These are phyloP conservation scores for Pseudopyrenochaeta lycopersici DNA, from an alignment of 2,329 filamentous ascomycete genomes.

Conservation along the genomic window DNA sequence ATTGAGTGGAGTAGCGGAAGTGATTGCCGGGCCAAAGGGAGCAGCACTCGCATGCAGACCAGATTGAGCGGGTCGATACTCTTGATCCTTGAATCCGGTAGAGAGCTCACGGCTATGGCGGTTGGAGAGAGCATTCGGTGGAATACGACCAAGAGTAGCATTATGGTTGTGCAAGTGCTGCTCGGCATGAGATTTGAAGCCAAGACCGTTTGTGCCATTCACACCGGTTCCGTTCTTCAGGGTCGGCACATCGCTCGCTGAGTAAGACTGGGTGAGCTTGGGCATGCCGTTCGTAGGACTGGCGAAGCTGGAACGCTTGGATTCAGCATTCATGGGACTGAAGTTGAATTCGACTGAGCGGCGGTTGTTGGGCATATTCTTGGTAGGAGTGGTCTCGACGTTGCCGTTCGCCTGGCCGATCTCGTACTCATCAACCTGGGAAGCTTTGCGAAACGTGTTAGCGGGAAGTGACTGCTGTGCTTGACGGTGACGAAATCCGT, in stretches of 20 bases:
- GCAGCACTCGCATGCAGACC: slow-evolving; percentile 81
- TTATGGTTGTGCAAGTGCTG: slow-evolving; percentile 76
- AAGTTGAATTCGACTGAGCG: slow-evolving; percentile 59
- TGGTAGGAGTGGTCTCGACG: slow-evolving; percentile 53
- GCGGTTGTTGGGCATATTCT: slow-evolving; percentile 52
- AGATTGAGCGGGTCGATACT: slow-evolving; percentile 70
- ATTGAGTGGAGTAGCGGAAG: slow-evolving; percentile 37
- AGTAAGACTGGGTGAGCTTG: slow-evolving; percentile 87
- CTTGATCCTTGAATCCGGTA: slow-evolving; percentile 56
- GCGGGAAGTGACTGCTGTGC: slow-evolving; percentile 67
- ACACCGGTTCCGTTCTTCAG: slow-evolving; percentile 73
- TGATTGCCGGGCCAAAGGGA: slow-evolving; percentile 75
- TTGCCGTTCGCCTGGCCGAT: slow-evolving; percentile 47
- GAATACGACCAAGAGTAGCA: slow-evolving; percentile 81
- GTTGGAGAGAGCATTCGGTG: slow-evolving; percentile 69
- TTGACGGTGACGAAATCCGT: slow-evolving; percentile 73
- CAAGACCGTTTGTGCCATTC: slow-evolving; percentile 44
- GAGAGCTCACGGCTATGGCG: slow-evolving; percentile 79
- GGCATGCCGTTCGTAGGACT: slow-evolving; percentile 70
- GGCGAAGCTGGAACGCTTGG: slow-evolving; percentile 57
- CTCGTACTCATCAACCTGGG: slow-evolving; percentile 48
- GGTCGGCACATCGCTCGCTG: slow-evolving; percentile 87
- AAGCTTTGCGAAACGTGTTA: slow-evolving; percentile 58
- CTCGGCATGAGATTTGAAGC: slow-evolving; percentile 63
- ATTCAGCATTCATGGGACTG: slow-evolving; percentile 46